Evolutionary conservation across 1,284 basidiomycete species (phyloP), one percentile per base, ranked within the genome.

Genomic region (Ustilago lituana): DNA sequence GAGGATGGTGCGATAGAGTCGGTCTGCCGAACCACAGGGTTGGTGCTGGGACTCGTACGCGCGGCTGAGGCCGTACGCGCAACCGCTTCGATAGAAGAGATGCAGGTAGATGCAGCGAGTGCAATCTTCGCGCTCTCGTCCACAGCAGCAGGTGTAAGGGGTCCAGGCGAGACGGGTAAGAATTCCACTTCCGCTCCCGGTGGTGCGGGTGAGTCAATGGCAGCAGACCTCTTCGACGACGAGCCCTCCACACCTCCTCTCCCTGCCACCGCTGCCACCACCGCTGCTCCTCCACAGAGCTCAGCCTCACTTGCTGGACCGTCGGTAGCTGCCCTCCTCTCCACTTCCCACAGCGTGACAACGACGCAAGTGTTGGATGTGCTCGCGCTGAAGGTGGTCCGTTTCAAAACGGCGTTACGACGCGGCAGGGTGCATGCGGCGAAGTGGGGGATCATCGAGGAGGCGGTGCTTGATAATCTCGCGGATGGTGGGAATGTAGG

Each of bases 181-280:
- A 23, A n/a, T n/a, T n/a, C n/a, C n/a, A n/a, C n/a, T n/a, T n/a
- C n/a, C n/a, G n/a, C n/a, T n/a, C n/a, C n/a, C n/a, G n/a, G n/a
- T n/a, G n/a, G n/a, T n/a, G n/a, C n/a, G n/a, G n/a, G n/a, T n/a
- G n/a, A n/a, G n/a, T n/a, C n/a, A n/a, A n/a, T n/a, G n/a, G n/a
- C n/a, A 33, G 51, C 29, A 24, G 60, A 55, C 20, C 19, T 65
- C 27, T 65, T 65, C 36, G 62, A 65, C 40, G 62, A 65, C 37
- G 62, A 54, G 23, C 62, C 62, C 1, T 43, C 56, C 0, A 59
- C 62, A 0, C 62, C 56, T 12, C 62, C 55, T 10, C 43, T 55
- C 12, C 46, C 62, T 20, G 17, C 31, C 22, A 22, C 45, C 36
- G 23, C n/a, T 9, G 7, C 23, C 2, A 2, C 35, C 35, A 31